These are phyloP conservation scores for Penicillium sp. DNA, from an alignment of 2,329 filamentous ascomycete genomes.

Conservation along the genomic window DNA sequence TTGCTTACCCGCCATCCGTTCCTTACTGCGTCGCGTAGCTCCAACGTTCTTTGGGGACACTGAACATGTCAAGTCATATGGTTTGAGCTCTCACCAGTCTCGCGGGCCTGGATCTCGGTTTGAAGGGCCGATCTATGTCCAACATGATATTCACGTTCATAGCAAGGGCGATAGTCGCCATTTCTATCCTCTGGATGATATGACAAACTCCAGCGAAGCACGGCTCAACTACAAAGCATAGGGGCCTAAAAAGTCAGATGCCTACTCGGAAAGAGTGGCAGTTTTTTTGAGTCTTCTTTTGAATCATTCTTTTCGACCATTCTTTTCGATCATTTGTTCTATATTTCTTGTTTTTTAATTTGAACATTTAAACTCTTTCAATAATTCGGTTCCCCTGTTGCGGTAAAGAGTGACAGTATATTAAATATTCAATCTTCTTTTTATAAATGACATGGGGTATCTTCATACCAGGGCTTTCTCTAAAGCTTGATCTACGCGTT, in stretches of 20 bases:
- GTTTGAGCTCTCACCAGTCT: conserved; percentile 10
- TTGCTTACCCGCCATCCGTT: conserved; percentile 35
- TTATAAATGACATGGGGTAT: neutral
- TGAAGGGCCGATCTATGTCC: conserved; percentile 11
- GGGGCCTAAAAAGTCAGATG: neutral
- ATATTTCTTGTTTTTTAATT: neutral
- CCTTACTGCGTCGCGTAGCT: conserved; percentile 39
- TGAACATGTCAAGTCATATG: conserved; percentile 12
- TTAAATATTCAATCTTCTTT: neutral
- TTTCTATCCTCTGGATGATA: conserved; percentile 23
- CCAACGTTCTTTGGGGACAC: conserved; percentile 40
- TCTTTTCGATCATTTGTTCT: neutral
- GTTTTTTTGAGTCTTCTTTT: neutral
- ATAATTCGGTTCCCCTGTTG: too few species aligned
- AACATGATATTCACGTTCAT: conserved; percentile 15
- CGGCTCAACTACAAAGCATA: conserved; percentile 10
- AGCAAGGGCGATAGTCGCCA: conserved; percentile 18
- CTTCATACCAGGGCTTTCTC: neutral
- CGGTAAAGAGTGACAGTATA: neutral
- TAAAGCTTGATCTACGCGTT: too few species aligned
- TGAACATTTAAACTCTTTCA: neutral
- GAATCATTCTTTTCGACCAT: neutral
- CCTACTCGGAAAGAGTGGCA: neutral
- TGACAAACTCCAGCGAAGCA: conserved; percentile 20
- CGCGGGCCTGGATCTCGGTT: conserved; percentile 13